Conservation (phyloP, 768 basidiomycete genomes). For the Suillus brevipes region DNA sequence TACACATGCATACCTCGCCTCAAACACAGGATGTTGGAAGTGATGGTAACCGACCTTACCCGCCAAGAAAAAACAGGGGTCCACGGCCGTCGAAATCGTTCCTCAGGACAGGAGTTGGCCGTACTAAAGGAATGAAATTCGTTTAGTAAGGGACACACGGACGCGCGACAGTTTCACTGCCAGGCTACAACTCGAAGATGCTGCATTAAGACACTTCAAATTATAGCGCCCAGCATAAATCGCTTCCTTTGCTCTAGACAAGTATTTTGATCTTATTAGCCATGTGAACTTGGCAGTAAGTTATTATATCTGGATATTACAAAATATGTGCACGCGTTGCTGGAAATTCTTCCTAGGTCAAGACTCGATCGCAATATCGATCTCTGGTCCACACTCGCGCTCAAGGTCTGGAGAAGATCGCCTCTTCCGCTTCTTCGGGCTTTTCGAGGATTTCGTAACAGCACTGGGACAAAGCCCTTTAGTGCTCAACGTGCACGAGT, state of each 20-base stretch:
- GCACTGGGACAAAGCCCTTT: slow-evolving; percentile 70
- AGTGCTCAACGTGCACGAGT: slow-evolving; percentile 56
- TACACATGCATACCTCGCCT: not conserved
- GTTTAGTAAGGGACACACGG: not conserved
- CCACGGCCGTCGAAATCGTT: not conserved
- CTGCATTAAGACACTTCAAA: not conserved
- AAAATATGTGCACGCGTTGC: not conserved
- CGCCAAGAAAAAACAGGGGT: not conserved
- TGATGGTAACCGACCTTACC: not conserved
- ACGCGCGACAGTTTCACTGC: too few relatives aligned
- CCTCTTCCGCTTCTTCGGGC: slow-evolving; percentile 10
- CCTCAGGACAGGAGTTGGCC: not conserved
- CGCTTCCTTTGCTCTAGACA: not conserved
- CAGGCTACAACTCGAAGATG: not conserved
- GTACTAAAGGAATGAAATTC: not conserved
- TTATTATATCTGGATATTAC: not conserved
- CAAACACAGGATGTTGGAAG: not conserved
- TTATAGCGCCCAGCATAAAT: not conserved
- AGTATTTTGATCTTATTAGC: not conserved
- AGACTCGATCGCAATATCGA: slow-evolving; percentile 40
- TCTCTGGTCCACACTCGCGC: slow-evolving; percentile 32
- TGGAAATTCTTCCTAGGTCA: not conserved
- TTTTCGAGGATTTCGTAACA: slow-evolving; percentile 27
- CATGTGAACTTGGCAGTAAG: not conserved
- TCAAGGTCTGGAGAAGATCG: slow-evolving; percentile 2